Conservation (phyloP, 2,329 filamentous ascomycete genomes). For the Fusarium globosum region DNA sequence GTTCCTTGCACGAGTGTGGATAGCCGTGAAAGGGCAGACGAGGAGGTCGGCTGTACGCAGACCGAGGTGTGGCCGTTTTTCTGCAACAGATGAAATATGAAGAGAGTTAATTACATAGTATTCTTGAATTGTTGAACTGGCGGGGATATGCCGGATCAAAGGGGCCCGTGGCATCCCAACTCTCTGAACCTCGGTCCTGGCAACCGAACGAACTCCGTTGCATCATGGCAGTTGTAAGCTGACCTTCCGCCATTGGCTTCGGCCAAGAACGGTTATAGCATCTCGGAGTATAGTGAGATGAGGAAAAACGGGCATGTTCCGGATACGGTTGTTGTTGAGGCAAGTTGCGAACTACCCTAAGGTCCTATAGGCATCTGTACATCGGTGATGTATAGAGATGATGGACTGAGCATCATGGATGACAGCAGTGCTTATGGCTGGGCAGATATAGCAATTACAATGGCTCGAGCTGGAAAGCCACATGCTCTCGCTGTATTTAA, state of each 20-base stretch:
- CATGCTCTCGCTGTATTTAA: not conserved
- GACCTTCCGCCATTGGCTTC: slow-evolving; percentile 1
- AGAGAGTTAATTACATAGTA: not conserved
- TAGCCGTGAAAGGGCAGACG: not conserved
- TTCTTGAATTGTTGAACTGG: not conserved
- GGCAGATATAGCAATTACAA: not conserved
- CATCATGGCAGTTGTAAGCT: not conserved
- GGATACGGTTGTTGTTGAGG: not conserved
- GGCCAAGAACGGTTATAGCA: slow-evolving; percentile 10
- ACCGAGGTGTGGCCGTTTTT: slow-evolving; percentile 15
- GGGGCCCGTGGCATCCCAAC: slow-evolving; percentile 29
- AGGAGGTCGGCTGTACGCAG: not conserved
- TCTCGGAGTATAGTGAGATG: not conserved
- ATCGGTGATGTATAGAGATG: not conserved
- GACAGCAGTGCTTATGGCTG: not conserved
- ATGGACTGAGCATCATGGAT: not conserved
- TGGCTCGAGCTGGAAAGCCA: not conserved
- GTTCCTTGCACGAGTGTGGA: not conserved
- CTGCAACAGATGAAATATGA: not conserved
- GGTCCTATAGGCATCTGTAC: not conserved
- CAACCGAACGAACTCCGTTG: slow-evolving; percentile 25
- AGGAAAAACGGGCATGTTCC: slow-evolving; percentile 30
- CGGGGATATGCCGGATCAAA: slow-evolving; percentile 42
- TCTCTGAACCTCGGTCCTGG: slow-evolving; percentile 41
- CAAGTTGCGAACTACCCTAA: slow-evolving; percentile 6